These are phyloP conservation scores for Tilletia caries DNA, from an alignment of 1,284 basidiomycete genomes.

Conservation along the genomic window DNA sequence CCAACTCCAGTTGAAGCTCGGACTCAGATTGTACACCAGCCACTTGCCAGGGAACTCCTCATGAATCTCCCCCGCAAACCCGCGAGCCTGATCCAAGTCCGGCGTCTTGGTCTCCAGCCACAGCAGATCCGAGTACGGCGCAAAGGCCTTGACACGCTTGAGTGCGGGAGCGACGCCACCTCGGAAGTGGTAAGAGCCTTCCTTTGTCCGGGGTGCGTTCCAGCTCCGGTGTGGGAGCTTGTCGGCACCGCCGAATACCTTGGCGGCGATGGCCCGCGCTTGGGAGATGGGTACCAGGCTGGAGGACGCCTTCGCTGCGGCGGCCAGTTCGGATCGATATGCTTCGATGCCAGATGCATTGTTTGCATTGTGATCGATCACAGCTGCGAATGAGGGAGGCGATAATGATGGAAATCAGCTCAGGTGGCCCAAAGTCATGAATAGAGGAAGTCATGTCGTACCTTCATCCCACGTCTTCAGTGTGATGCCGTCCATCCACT, in stretches of 20 bases:
- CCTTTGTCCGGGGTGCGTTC: conserved; percentile 85
- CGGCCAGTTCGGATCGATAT: conserved; percentile 62
- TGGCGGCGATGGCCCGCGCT: conserved; percentile 69
- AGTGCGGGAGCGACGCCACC: conserved; percentile 82
- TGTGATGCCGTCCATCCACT: conserved; percentile 50
- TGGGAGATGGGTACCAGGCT: conserved; percentile 66
- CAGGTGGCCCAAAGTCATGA: conserved; percentile 59
- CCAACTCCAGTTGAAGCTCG: conserved; percentile 85
- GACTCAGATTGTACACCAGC: conserved; percentile 92
- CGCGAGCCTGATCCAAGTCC: conserved; percentile 72
- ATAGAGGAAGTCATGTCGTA: conserved; percentile 47
- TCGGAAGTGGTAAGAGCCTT: conserved; percentile 85
- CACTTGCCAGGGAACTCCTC: conserved; percentile 70
- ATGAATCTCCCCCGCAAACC: conserved; percentile 73
- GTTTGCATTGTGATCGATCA: conserved; percentile 55
- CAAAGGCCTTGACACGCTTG: conserved; percentile 73
- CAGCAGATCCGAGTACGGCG: conserved; percentile 56
- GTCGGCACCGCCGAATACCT: conserved; percentile 65
- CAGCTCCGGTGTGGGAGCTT: conserved; percentile 73
- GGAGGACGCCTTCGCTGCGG: conserved; percentile 52
- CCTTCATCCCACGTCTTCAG: conserved; percentile 77
- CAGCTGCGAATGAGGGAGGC: conserved; percentile 57
- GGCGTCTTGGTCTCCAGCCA: conserved; percentile 80
- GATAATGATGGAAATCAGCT: conserved; percentile 50
- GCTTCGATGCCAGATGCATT: conserved; percentile 57